Evolutionary conservation across 2,329 filamentous ascomycete species (phyloP), one percentile per base, ranked within the genome.

Genomic region (Colletotrichum karsti): DNA sequence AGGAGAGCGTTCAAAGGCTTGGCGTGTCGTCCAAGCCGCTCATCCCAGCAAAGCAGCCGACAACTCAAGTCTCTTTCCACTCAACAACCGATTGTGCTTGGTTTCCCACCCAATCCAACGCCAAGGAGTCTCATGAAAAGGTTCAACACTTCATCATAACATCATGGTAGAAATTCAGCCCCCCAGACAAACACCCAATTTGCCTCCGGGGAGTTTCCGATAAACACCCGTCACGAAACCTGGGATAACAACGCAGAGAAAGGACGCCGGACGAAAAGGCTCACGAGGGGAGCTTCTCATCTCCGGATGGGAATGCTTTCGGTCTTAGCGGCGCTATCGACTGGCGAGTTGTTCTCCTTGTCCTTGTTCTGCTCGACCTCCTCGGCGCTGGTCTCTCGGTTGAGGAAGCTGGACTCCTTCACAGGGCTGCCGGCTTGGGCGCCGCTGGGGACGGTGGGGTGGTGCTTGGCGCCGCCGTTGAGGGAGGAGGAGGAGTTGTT

Each of bases 371-470:
- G 56, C 24, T 70, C 73, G 18, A 64, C 63, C 46, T 90, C 84
- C 64, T 92, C 90, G 59, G 82, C 89, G 77, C 90, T 97, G 7
- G 93, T 94, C 81, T 94, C 93, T 71, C 93, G 88, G 78, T 97
- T 90, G 77, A 97, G 84, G 78, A 93, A 94, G 82, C 92, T 97
- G 80, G 90, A 91, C 84, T 98, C 95, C 84, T 97, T 98, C 74
- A 96, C 89, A 2, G 95, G 95, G 78, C 93, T 96, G 70, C 92
- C 91, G 70, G 89, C 87, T 73, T 90, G 87, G 70, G 85, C 77
- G 63, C 85, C 84, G 62, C 79, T 51, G 30, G 65, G 39, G 41
- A 73, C 64, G 59, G 69, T 72, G 58, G 61, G 56, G 56, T 63
- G 41, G 61, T 68, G 61, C 33, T 70, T 66, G 55, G 65, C 58